A percentile compares a stretch with the other conserved stretches of the same genome.
phyloP scores from a whole-genome alignment of 2,329 filamentous ascomycete species.

The Pyricularia grisea region DNA sequence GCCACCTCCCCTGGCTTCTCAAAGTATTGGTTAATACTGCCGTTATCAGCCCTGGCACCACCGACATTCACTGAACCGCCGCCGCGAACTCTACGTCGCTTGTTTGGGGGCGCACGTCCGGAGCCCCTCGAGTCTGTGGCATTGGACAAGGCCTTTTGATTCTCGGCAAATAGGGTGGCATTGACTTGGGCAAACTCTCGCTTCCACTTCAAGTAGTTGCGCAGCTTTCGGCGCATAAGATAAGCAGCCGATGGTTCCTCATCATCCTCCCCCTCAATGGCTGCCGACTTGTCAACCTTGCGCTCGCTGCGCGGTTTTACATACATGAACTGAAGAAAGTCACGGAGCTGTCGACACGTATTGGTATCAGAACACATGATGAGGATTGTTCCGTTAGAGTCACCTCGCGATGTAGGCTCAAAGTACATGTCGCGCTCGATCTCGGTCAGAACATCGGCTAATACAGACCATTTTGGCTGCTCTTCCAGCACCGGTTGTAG shows the following conservation, averaged over 20 bases:
- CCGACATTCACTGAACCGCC: constrained; percentile 46
- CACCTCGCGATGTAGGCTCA: constrained; percentile 66
- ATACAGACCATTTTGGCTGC: constrained; percentile 83
- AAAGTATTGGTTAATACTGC: constrained; percentile 67
- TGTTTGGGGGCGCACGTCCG: constrained; percentile 68
- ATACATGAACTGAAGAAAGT: constrained; percentile 88
- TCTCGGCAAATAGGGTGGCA: constrained; percentile 66
- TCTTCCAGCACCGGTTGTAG: constrained; percentile 81
- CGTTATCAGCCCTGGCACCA: constrained; percentile 58
- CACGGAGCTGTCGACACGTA: constrained; percentile 79
- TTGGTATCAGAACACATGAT: constrained; percentile 91
- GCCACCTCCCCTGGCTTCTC: constrained; percentile 78
- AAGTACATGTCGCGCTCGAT: constrained; percentile 87
- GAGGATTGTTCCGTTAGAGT: constrained; percentile 83
- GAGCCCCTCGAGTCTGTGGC: constrained; percentile 45
- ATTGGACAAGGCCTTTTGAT: constrained; percentile 65
- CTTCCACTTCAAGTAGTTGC: constrained; percentile 87
- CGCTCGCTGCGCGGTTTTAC: constrained; percentile 47
- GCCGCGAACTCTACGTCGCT: constrained; percentile 75
- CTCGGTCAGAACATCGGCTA: constrained; percentile 86
- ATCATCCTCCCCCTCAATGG: constrained; percentile 40
- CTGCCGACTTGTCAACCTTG: constrained; percentile 28
- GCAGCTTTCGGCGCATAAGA: constrained; percentile 83
- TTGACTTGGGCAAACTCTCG: constrained; percentile 80
- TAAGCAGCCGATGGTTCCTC: constrained; percentile 65